Evolutionary conservation across 164 flowering plant genomes (phyloP).

Genomic region (Vitis rotundifolia): DNA sequence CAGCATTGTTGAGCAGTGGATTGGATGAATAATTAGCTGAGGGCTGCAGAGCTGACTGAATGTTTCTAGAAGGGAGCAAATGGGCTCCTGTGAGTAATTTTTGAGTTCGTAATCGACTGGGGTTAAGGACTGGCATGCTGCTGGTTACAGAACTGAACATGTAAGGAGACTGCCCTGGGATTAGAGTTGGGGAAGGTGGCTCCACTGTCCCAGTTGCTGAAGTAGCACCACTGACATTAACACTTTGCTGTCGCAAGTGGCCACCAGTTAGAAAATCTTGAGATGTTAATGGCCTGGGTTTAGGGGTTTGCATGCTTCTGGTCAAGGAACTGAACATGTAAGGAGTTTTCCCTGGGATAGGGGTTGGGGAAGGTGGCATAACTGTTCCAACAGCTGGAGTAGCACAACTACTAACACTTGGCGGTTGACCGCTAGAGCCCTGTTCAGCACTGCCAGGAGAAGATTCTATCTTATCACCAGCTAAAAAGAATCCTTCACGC

Average conservation of each 20-base stretch:
- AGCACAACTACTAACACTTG: neutral
- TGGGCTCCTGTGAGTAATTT: neutral
- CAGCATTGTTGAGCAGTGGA: constrained; percentile 2
- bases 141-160: constrained; percentile 2
- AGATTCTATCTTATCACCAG: constrained; percentile 12
- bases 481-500: constrained; percentile 17
- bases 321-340: neutral
- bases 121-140: constrained; percentile 6
- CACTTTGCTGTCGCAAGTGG: neutral
- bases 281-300: neutral
- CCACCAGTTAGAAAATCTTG: neutral
- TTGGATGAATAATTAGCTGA: neutral
- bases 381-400: neutral
- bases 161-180: constrained; percentile 1
- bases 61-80: neutral
- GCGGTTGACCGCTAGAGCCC: constrained; percentile 12
- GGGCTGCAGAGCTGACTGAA: neutral
- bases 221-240: neutral
- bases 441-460: neutral
- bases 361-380: neutral
- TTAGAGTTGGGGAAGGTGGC: neutral
- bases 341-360: neutral
- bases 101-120: neutral
- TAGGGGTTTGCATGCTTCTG: constrained; percentile 8
- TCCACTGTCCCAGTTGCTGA: neutral